Evolutionary conservation across 140 eudicot genomes (phyloP).

Genomic region (Ambrosia hybrid): DNA sequence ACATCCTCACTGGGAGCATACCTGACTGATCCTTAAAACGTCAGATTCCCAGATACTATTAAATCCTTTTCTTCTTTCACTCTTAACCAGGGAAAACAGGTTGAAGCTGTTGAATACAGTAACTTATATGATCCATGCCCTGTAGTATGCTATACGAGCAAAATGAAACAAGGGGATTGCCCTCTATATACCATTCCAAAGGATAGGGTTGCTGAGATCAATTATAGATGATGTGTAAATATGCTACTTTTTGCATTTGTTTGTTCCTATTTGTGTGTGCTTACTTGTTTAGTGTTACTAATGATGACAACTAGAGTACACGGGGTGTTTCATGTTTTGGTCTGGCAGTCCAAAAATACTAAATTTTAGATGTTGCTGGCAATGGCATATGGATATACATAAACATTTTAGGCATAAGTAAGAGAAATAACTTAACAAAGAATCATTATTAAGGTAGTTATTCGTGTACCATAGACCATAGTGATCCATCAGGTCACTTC

Average conservation of each 20-base stretch:
- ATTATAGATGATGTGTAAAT: slow-evolving; percentile 3
- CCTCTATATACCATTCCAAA: not conserved
- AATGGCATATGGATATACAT: slow-evolving; percentile 8
- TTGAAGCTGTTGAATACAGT: too few relatives aligned
- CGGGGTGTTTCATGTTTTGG: slow-evolving; percentile 12
- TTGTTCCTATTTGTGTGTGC: slow-evolving; percentile 1
- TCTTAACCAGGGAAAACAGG: too few relatives aligned
- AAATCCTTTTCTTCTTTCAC: too few relatives aligned
- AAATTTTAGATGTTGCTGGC: slow-evolving; percentile 2
- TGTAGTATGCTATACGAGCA: not conserved
- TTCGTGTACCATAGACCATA: slow-evolving; percentile 1
- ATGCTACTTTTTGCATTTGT: slow-evolving; percentile 19
- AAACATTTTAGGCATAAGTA: not conserved
- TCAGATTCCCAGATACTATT: too few relatives aligned
- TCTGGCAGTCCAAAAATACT: slow-evolving; percentile 14
- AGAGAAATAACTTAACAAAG: slow-evolving; percentile 3
- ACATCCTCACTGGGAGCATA: too few relatives aligned
- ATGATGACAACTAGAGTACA: slow-evolving; percentile 6
- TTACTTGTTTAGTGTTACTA: slow-evolving; percentile 5
- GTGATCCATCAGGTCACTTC: slow-evolving; percentile 14
- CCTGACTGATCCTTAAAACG: too few relatives aligned
- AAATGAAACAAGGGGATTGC: slow-evolving; percentile 5
- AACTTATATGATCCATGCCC: not conserved
- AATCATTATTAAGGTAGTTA: not conserved
- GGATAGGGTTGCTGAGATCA: slow-evolving; percentile 11